These are phyloP conservation scores for Colletotrichum chlorophyti DNA, from an alignment of 2,329 filamentous ascomycete genomes.

Conservation along the genomic window DNA sequence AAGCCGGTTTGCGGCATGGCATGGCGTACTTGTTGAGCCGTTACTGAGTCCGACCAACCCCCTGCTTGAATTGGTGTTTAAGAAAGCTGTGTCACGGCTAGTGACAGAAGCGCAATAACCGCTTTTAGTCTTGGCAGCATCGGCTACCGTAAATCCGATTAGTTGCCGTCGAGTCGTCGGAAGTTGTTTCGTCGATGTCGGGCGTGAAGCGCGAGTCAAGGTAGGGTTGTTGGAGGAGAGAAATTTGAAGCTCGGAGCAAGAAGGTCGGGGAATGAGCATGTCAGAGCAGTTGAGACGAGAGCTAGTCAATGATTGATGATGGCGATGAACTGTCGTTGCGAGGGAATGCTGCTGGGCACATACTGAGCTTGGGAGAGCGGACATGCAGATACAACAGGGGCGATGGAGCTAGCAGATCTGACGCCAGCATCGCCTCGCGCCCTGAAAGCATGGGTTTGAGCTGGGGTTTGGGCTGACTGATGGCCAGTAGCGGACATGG, in stretches of 20 bases:
- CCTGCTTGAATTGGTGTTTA: background rate
- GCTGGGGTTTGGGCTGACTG: slow-evolving; percentile 16
- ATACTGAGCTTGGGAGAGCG: too few relatives aligned
- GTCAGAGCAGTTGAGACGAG: too few relatives aligned
- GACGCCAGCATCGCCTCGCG: slow-evolving; percentile 15
- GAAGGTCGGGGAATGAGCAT: too few relatives aligned
- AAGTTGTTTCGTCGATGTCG: background rate
- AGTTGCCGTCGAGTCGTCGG: too few relatives aligned
- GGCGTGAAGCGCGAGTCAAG: too few relatives aligned
- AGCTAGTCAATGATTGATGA: too few relatives aligned
- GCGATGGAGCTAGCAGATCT: background rate
- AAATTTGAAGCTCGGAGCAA: too few relatives aligned
- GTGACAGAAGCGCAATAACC: background rate
- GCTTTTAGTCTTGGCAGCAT: background rate
- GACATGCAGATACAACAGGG: too few relatives aligned
- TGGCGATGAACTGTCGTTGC: too few relatives aligned
- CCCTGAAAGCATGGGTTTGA: slow-evolving; percentile 7
- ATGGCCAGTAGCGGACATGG: background rate
- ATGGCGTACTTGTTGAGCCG: background rate
- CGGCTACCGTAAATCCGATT: too few relatives aligned
- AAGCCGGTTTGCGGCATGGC: slow-evolving; percentile 14
- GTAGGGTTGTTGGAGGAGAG: too few relatives aligned
- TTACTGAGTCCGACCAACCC: background rate
- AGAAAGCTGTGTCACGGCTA: background rate
- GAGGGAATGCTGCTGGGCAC: background rate